Evolutionary conservation across 2,329 filamentous ascomycete genomes (phyloP), one percentile per base, ranked within the genome.

Genomic region (Fusarium mexicanum): DNA sequence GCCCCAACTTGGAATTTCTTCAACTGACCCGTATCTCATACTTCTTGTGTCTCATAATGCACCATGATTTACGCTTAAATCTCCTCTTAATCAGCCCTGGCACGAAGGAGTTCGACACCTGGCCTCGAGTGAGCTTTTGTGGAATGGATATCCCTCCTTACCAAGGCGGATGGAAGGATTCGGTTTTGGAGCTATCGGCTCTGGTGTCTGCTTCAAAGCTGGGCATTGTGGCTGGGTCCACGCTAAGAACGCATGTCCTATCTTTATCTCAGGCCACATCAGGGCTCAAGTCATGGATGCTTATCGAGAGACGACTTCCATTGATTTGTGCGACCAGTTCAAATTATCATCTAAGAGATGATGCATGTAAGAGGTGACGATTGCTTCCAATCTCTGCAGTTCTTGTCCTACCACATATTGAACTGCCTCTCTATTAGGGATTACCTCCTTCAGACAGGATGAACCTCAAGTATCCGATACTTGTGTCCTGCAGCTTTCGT

Each of bases 211-310:
- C 31, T 38, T 31, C 22, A 57, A 69, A 47, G 33, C 41, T 57
- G 55, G 67, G 55, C 68, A 61, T 69, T 69, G 71, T 72, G 72
- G 72, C 71, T 74, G 71, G 67, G 71, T 72, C 64, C 47, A 60
- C 72, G 72, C 72, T 74, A 74, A 59, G 24, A 65, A 50, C 47
- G 50, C 37, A 44, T 48, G 50, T 67, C 57, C 72, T 74, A 72
- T 74, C 72, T 74, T 74, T 74, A 74, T 74, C 72, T 74, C 64
- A 72, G 60, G 57, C 43, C 51, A 68, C 37, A 44, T 61, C 50
- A 37, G 37, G 37, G 35, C 44, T 50, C 37, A 44, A 40, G 38
- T 41, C n/a, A 66, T 60, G 47, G 47, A 31, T 54, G 40, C 66
- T 70, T 65, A 66, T 70, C 67, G 46, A 61, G 51, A 69, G 35